These are phyloP conservation scores for Paramecium tetraurelia DNA, from an alignment of 73 alveolate genomes.

Conservation along the genomic window DNA sequence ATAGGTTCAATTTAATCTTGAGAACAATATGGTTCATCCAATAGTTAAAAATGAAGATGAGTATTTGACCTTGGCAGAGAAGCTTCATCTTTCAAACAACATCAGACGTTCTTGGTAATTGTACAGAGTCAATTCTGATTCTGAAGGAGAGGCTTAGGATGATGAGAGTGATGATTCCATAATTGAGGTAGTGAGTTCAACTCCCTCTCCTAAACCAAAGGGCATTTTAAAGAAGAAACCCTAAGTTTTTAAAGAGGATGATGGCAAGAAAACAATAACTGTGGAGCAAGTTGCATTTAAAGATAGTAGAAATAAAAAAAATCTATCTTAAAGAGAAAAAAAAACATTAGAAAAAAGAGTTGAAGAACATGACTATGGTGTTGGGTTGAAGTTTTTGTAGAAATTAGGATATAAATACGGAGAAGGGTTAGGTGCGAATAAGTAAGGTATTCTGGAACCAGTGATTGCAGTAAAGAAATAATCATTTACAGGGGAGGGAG, in stretches of 20 bases:
- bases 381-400: background rate
- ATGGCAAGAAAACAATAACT: background rate
- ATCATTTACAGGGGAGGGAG: background rate
- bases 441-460: background rate
- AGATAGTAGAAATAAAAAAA: background rate
- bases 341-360: background rate
- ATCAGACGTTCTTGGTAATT: background rate
- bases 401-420: background rate
- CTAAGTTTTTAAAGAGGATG: background rate
- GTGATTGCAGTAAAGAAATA: background rate
- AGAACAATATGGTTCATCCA: background rate
- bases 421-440: background rate
- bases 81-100: background rate
- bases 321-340: background rate
- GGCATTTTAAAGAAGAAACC: background rate
- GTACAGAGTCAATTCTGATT: background rate
- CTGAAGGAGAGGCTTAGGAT: background rate
- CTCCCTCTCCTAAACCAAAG: background rate
- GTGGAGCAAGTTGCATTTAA: background rate
- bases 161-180: background rate
- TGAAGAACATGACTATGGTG: background rate
- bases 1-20: background rate
- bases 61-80: background rate
- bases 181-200: background rate
- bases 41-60: background rate